phyloP scores from a whole-genome alignment of 2,329 filamentous ascomycete species.

The Arthrocladium fulminans region DNA sequence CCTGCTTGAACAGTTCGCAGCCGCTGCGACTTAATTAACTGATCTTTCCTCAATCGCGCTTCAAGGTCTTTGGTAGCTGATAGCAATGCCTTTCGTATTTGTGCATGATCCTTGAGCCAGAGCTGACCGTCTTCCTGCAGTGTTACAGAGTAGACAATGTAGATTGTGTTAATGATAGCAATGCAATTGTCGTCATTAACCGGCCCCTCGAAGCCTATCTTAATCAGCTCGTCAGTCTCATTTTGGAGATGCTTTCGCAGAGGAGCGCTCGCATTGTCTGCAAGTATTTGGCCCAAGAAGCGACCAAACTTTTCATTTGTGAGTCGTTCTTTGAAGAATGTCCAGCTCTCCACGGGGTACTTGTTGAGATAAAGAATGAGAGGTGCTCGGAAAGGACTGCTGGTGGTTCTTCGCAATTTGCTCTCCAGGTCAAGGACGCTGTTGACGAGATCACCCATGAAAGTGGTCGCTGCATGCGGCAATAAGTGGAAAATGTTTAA shows the following conservation, averaged over 20 bases:
- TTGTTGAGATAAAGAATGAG: constrained; percentile 89
- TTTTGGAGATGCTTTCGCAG: constrained; percentile 66
- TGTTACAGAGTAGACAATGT: constrained; percentile 71
- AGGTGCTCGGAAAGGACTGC: constrained; percentile 83
- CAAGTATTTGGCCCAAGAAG: constrained; percentile 79
- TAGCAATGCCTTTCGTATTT: constrained; percentile 51
- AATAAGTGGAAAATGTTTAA: constrained; percentile 97
- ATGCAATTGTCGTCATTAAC: constrained; percentile 61
- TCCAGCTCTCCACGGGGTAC: constrained; percentile 82
- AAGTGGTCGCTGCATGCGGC: constrained; percentile 77
- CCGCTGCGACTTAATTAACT: constrained; percentile 61
- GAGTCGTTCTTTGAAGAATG: constrained; percentile 66
- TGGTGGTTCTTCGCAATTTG: constrained; percentile 73
- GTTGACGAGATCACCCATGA: constrained; percentile 83
- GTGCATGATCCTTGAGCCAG: constrained; percentile 54
- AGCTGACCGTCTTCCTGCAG: constrained; percentile 54
- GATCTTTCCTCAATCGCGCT: constrained; percentile 60
- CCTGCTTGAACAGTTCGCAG: constrained; percentile 81
- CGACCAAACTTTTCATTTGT: constrained; percentile 81
- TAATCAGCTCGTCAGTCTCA: constrained; percentile 64
- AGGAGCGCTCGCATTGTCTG: constrained; percentile 62
- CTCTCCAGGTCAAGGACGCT: constrained; percentile 83
- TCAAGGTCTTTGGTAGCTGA: constrained; percentile 70
- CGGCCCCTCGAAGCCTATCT: constrained; percentile 55
- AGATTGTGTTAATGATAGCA: constrained; percentile 77